Percentiles rank a stretch among this genome's conserved stretches.
Evolutionary conservation across 75 land plant genomes (phyloP).

Genomic region (Sequoiadendron giganteum): DNA sequence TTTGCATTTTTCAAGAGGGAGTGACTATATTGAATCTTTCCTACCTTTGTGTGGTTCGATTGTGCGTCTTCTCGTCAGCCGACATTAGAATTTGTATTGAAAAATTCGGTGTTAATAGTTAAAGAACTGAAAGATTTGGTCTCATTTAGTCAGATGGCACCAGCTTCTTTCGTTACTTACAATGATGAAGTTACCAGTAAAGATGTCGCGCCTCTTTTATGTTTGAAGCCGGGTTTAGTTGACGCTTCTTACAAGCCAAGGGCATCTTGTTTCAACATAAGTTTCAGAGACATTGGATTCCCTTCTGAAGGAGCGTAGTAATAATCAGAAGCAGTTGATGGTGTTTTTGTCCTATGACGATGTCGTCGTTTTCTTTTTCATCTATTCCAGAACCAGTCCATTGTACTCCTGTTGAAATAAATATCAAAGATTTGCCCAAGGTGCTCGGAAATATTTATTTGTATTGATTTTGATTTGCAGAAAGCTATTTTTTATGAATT

Average conservation of each 20-base stretch:
- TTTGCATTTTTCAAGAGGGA: background rate
- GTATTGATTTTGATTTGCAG: background rate
- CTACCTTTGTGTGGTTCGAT: background rate
- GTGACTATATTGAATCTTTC: background rate
- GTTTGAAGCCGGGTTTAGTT: background rate
- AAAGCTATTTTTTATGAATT: background rate
- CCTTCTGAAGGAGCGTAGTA: slow-evolving; percentile 3
- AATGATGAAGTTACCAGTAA: background rate
- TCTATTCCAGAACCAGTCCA: slow-evolving; percentile 1
- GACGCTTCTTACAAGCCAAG: background rate
- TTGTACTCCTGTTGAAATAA: background rate
- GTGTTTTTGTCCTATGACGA: background rate
- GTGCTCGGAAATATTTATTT: background rate
- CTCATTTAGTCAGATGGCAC: background rate
- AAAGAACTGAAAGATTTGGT: background rate
- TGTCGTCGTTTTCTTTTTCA: background rate
- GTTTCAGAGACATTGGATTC: slow-evolving; percentile 5
- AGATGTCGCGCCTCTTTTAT: background rate
- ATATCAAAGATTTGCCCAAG: background rate
- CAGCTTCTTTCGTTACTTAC: background rate
- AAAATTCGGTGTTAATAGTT: background rate
- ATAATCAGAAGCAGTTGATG: background rate
- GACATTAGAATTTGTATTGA: background rate
- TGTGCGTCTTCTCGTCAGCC: background rate
- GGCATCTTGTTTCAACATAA: background rate